Conservation (phyloP, 2,329 filamentous ascomycete species). For the Phialophora chinensis region DNA sequence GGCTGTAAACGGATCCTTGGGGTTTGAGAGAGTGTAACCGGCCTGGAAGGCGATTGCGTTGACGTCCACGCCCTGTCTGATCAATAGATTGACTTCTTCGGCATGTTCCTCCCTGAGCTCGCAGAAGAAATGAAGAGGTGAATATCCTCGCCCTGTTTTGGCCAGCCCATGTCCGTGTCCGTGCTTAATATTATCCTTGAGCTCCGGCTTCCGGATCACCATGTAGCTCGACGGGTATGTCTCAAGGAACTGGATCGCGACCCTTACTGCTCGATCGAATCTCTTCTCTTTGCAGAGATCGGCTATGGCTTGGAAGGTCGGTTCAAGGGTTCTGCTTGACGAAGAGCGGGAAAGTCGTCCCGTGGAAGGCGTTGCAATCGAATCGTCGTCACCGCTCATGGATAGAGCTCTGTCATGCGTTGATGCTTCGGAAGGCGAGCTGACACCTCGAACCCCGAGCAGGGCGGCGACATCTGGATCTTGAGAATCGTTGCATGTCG, state of each 20-base stretch:
- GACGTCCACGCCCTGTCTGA: constrained; percentile 34
- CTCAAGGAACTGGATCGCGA: constrained; percentile 32
- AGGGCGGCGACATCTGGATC: constrained; percentile 14
- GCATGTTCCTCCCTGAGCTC: constrained; percentile 34
- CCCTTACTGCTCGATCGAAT: constrained; percentile 30
- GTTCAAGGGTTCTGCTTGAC: constrained; percentile 29
- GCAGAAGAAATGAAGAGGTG: constrained; percentile 37
- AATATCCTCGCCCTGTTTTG: constrained; percentile 33
- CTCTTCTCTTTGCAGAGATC: constrained; percentile 29
- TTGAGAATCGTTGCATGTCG: constrained; percentile 20
- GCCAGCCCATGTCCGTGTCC: constrained; percentile 31
- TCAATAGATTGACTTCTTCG: constrained; percentile 33
- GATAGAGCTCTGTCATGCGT: constrained; percentile 24
- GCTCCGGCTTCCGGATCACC: constrained; percentile 32
- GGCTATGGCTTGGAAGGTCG: constrained; percentile 30
- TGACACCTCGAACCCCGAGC: constrained; percentile 19
- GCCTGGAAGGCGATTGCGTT: constrained; percentile 34
- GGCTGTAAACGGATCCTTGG: constrained; percentile 32
- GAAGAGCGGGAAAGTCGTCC: constrained; percentile 22
- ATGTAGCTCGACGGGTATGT: constrained; percentile 34
- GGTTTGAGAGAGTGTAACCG: constrained; percentile 28
- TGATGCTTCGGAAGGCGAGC: constrained; percentile 32
- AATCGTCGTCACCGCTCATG: constrained; percentile 26
- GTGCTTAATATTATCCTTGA: constrained; percentile 35
- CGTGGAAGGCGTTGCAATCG: constrained; percentile 20